These are phyloP conservation scores for Lanmaoa rubissima DNA, from an alignment of 768 basidiomycete genomes.

Conservation along the genomic window DNA sequence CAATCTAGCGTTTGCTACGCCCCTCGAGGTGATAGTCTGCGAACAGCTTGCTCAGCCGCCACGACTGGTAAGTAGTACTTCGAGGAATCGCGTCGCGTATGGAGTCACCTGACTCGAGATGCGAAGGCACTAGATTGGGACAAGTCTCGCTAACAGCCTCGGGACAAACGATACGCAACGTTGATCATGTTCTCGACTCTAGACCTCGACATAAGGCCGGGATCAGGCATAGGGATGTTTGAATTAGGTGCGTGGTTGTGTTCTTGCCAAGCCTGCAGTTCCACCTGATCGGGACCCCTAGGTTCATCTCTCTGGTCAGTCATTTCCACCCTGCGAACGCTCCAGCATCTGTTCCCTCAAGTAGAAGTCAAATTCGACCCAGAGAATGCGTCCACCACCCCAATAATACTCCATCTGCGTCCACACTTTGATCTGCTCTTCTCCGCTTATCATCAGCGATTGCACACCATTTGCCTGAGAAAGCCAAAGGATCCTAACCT, in stretches of 20 bases:
- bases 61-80: background rate
- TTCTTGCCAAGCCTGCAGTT: background rate
- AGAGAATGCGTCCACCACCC: constrained; percentile 65
- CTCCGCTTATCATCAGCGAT: constrained; percentile 72
- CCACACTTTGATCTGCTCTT: constrained; percentile 87
- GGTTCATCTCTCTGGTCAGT: constrained; percentile 79
- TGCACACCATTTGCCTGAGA: constrained; percentile 75
- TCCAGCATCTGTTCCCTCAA: constrained; percentile 72
- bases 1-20: background rate
- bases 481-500: constrained; percentile 66
- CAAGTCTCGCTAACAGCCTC: background rate
- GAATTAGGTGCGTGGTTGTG: constrained; percentile 53
- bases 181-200: constrained; percentile 60
- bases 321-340: constrained; percentile 62
- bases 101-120: constrained; percentile 7
- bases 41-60: too few species aligned
- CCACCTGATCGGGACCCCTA: constrained; percentile 25
- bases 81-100: background rate
- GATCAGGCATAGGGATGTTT: constrained; percentile 73
- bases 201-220: constrained; percentile 75
- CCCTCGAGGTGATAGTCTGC: background rate
- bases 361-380: constrained; percentile 83
- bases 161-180: background rate
- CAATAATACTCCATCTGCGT: constrained; percentile 73
- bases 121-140: constrained; percentile 11